Percentiles rank a stretch among this genome's conserved stretches.
These are phyloP conservation scores for Sugiyamaella valdiviana DNA, from an alignment of 805 yeast genomes.

Conservation along the genomic window DNA sequence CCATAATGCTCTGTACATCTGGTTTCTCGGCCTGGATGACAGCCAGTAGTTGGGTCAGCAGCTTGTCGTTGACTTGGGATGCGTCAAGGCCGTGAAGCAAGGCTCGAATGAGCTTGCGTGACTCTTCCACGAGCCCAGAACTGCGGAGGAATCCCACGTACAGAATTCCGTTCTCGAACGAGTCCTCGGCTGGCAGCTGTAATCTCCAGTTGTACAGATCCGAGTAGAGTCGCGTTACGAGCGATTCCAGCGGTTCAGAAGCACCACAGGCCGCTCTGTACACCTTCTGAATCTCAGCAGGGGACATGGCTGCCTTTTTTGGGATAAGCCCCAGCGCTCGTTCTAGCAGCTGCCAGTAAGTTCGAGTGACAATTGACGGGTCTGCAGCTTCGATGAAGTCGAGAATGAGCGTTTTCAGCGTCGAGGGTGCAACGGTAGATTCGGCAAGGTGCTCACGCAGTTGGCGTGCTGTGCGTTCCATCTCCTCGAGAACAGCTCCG, in stretches of 20 bases:
- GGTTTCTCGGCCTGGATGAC: conserved; percentile 6
- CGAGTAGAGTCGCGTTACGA: background rate
- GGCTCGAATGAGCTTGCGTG: background rate
- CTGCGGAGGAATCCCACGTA: conserved; percentile 13
- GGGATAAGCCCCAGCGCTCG: background rate
- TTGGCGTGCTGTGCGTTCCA: background rate
- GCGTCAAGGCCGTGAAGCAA: background rate
- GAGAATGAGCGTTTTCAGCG: background rate
- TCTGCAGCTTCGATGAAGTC: background rate
- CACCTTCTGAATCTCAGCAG: background rate
- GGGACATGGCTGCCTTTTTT: background rate
- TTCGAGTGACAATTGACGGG: background rate
- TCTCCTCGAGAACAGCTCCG: background rate
- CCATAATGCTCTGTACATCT: conserved; percentile 6
- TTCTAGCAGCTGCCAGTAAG: background rate
- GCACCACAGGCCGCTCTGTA: background rate
- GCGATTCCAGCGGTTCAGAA: background rate
- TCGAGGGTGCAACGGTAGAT: background rate
- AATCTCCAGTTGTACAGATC: background rate
- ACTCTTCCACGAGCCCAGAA: conserved; percentile 1
- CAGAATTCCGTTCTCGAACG: conserved; percentile 20
- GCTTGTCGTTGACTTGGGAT: conserved; percentile 1
- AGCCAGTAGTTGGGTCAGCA: conserved; percentile 10
- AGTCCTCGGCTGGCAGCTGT: background rate
- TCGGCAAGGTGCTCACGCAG: background rate